These are phyloP conservation scores for Sparassis latifolia DNA, from an alignment of 1,284 basidiomycete species.

Conservation along the genomic window DNA sequence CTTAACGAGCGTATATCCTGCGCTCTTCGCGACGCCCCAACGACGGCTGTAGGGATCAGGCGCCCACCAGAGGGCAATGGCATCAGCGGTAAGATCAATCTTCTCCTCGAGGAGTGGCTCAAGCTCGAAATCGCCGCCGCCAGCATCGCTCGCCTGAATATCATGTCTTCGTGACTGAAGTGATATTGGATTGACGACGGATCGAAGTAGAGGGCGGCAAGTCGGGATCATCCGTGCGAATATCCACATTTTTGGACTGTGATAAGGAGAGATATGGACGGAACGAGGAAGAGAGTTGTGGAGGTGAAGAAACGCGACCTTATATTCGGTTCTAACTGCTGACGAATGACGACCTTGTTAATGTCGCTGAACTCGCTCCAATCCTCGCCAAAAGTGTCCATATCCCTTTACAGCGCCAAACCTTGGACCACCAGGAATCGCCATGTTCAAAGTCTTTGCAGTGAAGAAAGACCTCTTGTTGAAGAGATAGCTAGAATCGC, in stretches of 20 bases:
- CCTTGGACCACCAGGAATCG: slow-evolving; percentile 97
- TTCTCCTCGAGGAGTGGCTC: slow-evolving; percentile 82
- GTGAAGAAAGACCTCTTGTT: slow-evolving; percentile 99
- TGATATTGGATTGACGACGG: slow-evolving; percentile 96
- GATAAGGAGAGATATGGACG: slow-evolving; percentile 89
- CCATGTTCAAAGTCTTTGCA: slow-evolving; percentile 96
- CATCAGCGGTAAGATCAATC: slow-evolving; percentile 90
- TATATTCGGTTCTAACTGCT: slow-evolving; percentile 98
- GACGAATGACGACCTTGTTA: slow-evolving; percentile 99
- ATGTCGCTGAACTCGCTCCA: slow-evolving; percentile 99
- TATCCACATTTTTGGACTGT: slow-evolving; percentile 97
- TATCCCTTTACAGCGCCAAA: slow-evolving; percentile 94
- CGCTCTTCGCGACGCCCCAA: slow-evolving; percentile 84
- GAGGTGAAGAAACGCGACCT: slow-evolving; percentile 97
- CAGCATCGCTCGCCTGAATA: slow-evolving; percentile 83
- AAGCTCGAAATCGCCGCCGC: slow-evolving; percentile 86
- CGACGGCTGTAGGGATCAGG: slow-evolving; percentile 94
- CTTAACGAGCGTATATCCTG: slow-evolving; percentile 94
- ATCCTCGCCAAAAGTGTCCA: slow-evolving; percentile 97
- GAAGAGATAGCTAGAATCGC: slow-evolving; percentile 89
- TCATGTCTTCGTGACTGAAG: slow-evolving; percentile 86
- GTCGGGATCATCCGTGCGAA: slow-evolving; percentile 98
- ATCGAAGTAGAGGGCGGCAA: slow-evolving; percentile 99
- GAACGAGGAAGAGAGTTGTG: slow-evolving; percentile 98
- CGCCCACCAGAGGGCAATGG: slow-evolving; percentile 98